These are phyloP conservation scores for Amanita jacksonii DNA, from an alignment of 768 basidiomycete genomes.

Conservation along the genomic window DNA sequence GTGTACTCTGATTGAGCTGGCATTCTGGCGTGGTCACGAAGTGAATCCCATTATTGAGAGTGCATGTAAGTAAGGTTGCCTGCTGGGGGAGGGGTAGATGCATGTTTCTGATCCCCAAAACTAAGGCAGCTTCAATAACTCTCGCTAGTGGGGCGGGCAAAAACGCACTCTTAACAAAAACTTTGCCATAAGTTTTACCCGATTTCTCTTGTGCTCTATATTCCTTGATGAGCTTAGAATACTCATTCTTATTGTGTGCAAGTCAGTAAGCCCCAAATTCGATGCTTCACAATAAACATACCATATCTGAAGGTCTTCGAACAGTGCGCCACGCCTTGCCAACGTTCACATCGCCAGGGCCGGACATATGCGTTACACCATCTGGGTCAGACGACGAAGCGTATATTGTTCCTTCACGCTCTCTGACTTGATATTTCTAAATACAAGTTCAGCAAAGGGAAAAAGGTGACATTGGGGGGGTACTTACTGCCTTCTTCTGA, in stretches of 20 bases:
- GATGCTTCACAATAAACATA: conserved; percentile 23
- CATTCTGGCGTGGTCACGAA: conserved; percentile 86
- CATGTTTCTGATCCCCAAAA: conserved; percentile 65
- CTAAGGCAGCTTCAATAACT: conserved; percentile 33
- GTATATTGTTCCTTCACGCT: conserved; percentile 69
- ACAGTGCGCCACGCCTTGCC: conserved; percentile 85
- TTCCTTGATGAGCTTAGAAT: conserved; percentile 82
- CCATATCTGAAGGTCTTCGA: conserved; percentile 91
- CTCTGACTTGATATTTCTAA: conserved; percentile 76
- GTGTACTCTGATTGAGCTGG: conserved; percentile 44
- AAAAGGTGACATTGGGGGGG: too few species aligned
- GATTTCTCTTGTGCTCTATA: conserved; percentile 66
- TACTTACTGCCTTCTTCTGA: conserved; percentile 34
- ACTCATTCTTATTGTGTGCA: conserved; percentile 62
- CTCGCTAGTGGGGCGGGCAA: background rate
- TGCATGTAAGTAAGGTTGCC: conserved; percentile 69
- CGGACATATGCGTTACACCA: conserved; percentile 57
- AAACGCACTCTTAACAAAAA: conserved; percentile 80
- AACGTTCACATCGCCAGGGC: conserved; percentile 73
- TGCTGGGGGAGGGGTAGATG: conserved; percentile 73
- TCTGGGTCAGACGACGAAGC: conserved; percentile 69
- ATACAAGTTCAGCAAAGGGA: too few species aligned
- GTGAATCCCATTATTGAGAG: conserved; percentile 94
- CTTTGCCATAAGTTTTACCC: conserved; percentile 81
- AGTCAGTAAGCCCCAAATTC: conserved; percentile 7